Base-by-base conservation (phyloP, 768 basidiomycete genomes). In the Boletus vinaceobasis region DNA sequence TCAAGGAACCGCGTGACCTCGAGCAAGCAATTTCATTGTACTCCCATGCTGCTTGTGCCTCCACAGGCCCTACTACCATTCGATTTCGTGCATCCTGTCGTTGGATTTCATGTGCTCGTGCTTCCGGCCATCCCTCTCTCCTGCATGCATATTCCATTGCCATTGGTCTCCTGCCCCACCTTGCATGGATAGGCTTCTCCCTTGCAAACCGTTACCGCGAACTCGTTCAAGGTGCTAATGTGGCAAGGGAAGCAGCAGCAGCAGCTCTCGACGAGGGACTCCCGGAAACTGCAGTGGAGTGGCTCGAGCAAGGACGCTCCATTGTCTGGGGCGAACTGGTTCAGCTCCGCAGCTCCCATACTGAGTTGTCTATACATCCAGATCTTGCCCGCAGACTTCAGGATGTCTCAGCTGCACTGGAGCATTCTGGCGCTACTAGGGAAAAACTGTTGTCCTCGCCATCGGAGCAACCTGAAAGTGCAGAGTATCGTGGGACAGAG, bases 241-340 rank as follows among this genome's bases (percentile, higher is more conserved):
- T 59, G 4, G 59, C 46, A 3, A 44, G 48, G 3, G 59, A 59
- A 10, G 59, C 59, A 0, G 57, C 59, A 1, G 52, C 59, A 1
- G 43, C 56, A 21, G 58, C 58, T 23, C 37, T 59, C 2, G 43
- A 49, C 4, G 6, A 1, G 5, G 43, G 49, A 5, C n/a, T 11
- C 5, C 45, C 44, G n/a, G 10, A 50, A 17, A 43, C 39, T 0
- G 60, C 61, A 0, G 53, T 63, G 11, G 62, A 62, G 15, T 63
- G 58, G 60, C 49, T 63, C 19, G 61, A 63, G 21, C 50, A 62
- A 38, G 61, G 56, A 9, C 60, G 60, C 3, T 62, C 52, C 1
- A 38, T 62, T 4, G 54, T 61, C 2, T 60, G 51, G 58, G 58
- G 51, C 0, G 49, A 60, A 19, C 9, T 60, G 7, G 42, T 61